phyloP scores from a whole-genome alignment of 2,329 filamentous ascomycete species.

The Pseudocercospora cruenta region DNA sequence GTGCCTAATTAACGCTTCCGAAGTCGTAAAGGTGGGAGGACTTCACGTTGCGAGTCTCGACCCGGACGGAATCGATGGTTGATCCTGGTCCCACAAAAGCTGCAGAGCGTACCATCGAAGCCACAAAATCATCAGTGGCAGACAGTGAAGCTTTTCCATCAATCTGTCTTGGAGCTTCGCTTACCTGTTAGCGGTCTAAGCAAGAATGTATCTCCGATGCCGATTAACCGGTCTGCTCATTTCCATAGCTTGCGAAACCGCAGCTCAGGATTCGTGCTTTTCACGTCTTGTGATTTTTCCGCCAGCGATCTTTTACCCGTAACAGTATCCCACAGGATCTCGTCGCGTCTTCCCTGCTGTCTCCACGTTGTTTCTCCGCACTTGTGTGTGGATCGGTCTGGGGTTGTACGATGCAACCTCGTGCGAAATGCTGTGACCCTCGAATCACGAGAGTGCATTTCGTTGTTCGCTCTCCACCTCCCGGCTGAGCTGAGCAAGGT shows the following conservation, averaged over 20 bases:
- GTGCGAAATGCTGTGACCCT: neutral
- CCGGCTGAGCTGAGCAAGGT: slow-evolving; percentile 8
- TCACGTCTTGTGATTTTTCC: slow-evolving; percentile 7
- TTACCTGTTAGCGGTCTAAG: neutral
- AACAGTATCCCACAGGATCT: neutral
- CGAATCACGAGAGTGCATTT: neutral
- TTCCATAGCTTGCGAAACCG: neutral
- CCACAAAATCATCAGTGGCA: neutral
- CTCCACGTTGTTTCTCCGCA: slow-evolving; percentile 9
- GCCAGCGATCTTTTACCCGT: slow-evolving; percentile 6
- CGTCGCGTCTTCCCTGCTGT: neutral
- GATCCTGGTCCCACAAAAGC: neutral
- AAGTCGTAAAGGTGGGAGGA: neutral
- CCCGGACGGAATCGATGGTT: neutral
- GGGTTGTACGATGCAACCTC: neutral
- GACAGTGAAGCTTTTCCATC: neutral
- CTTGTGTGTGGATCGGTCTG: slow-evolving; percentile 3
- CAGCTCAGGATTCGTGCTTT: slow-evolving; percentile 7
- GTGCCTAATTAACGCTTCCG: too few species aligned
- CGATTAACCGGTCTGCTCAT: slow-evolving; percentile 5
- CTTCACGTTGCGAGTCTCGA: neutral
- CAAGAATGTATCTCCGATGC: neutral
- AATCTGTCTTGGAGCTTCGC: neutral
- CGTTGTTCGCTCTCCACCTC: neutral
- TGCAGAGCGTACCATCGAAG: neutral